Conservation (phyloP, 2,329 filamentous ascomycete genomes). For the Endoconidiophora polonica region DNA sequence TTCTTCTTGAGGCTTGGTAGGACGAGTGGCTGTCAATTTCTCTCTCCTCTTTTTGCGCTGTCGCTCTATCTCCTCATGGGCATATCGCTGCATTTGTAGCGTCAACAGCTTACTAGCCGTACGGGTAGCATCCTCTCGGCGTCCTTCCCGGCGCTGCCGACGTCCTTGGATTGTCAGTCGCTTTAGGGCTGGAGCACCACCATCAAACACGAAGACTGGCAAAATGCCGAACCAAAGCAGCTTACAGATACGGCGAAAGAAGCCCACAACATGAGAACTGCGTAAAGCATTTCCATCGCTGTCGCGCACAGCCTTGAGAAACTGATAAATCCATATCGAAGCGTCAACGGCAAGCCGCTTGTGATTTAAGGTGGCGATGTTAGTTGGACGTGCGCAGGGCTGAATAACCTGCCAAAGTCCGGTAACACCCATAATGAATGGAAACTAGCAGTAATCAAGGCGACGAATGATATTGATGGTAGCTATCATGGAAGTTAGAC, state of each 20-base stretch:
- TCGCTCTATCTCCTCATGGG: constrained; percentile 66
- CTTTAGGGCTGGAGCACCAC: constrained; percentile 80
- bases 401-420: constrained; percentile 94
- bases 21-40: constrained; percentile 18
- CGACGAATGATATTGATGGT: background rate
- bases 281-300: constrained; percentile 94
- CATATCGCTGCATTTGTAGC: constrained; percentile 80
- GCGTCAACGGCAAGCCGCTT: constrained; percentile 95
- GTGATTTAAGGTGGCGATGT: constrained; percentile 87
- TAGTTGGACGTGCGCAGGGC: constrained; percentile 87
- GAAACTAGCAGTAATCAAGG: background rate
- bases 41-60: constrained; percentile 28
- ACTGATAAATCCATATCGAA: constrained; percentile 99
- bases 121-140: constrained; percentile 78
- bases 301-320: constrained; percentile 94
- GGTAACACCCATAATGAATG: constrained; percentile 74
- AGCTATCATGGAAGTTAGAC: background rate
- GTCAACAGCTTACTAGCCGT: constrained; percentile 86
- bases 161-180: constrained; percentile 71
- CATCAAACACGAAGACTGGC: constrained; percentile 96
- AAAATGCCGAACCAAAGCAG: constrained; percentile 90
- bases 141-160: constrained; percentile 66
- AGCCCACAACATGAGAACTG: constrained; percentile 91
- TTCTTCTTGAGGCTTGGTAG: constrained; percentile 30
- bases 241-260: constrained; percentile 97